Percentiles rank a stretch among this genome's conserved stretches.
These are phyloP conservation scores for Kregervanrija pseudodelftensis DNA, from an alignment of 805 yeast genomes.

Conservation along the genomic window DNA sequence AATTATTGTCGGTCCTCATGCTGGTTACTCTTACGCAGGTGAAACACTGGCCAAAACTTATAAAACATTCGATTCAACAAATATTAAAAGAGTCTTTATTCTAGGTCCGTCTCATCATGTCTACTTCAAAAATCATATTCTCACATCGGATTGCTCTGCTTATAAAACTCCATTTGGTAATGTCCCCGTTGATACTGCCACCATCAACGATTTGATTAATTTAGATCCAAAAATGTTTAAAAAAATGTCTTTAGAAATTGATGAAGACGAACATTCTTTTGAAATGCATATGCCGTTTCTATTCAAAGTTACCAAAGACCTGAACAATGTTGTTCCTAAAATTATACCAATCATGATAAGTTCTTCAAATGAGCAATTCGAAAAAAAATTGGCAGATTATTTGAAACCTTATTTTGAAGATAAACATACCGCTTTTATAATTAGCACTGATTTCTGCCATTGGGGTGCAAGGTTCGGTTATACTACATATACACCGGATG, in stretches of 20 bases:
- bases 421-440: slow-evolving; percentile 57
- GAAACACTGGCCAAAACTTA: slow-evolving; percentile 71
- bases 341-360: slow-evolving; percentile 82
- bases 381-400: slow-evolving; percentile 36
- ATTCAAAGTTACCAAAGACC: slow-evolving; percentile 37
- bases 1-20: slow-evolving; percentile 68
- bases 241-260: slow-evolving; percentile 52
- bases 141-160: slow-evolving; percentile 41
- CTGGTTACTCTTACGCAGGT: slow-evolving; percentile 86
- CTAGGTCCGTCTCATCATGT: slow-evolving; percentile 93
- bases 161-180: slow-evolving; percentile 84
- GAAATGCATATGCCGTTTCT: slow-evolving; percentile 91
- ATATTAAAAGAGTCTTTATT: slow-evolving; percentile 59
- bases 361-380: slow-evolving; percentile 41
- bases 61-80: slow-evolving; percentile 54
- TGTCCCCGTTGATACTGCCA: slow-evolving; percentile 54
- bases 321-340: slow-evolving; percentile 26
- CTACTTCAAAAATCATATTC: slow-evolving; percentile 57
- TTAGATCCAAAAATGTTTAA: slow-evolving; percentile 37
- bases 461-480: slow-evolving; percentile 75
- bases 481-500: slow-evolving; percentile 40
- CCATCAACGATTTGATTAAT: slow-evolving; percentile 29
- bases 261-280: slow-evolving; percentile 83
- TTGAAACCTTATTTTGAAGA: slow-evolving; percentile 49
- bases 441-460: slow-evolving; percentile 92